These are phyloP conservation scores for Cymbopogon flexuosus DNA, from an alignment of 202 grass and related monocot species.

Conservation along the genomic window DNA sequence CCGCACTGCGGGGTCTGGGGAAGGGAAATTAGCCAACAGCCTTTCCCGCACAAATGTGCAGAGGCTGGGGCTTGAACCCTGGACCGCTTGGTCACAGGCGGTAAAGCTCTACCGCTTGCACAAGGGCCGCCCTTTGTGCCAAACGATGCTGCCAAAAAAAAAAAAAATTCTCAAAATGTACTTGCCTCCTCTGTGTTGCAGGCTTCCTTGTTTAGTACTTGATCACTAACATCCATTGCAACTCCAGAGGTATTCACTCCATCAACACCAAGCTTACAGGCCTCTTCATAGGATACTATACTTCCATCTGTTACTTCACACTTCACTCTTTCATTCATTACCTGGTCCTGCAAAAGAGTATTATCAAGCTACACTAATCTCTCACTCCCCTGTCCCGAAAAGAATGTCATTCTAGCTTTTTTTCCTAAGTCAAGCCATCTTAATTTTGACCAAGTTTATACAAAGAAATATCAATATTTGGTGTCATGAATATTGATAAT, in stretches of 20 bases:
- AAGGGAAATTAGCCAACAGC: no score
- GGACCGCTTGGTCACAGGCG: no score
- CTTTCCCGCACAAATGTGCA: no score
- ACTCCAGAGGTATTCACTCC: background rate
- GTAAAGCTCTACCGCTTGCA: no score
- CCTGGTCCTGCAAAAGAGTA: slow-evolving; percentile 25
- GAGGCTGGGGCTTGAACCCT: no score
- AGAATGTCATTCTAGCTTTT: background rate
- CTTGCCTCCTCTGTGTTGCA: slow-evolving; percentile 27
- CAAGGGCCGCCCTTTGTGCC: background rate
- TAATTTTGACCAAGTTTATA: no score
- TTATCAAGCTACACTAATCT: background rate
- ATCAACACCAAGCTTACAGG: slow-evolving; percentile 10
- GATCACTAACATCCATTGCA: slow-evolving; percentile 18
- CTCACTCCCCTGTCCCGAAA: background rate
- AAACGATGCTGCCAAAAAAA: background rate
- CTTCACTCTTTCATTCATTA: slow-evolving; percentile 10
- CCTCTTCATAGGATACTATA: slow-evolving; percentile 14
- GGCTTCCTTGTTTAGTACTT: slow-evolving; percentile 18
- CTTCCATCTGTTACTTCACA: slow-evolving; percentile 23
- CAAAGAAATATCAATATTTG: background rate
- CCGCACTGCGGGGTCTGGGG: no score
- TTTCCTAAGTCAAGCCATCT: background rate
- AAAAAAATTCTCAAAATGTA: slow-evolving; percentile 26
- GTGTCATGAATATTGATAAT: background rate